These are phyloP conservation scores for Sanghuangporus sanghuang DNA, from an alignment of 1,284 basidiomycete species.

Conservation along the genomic window DNA sequence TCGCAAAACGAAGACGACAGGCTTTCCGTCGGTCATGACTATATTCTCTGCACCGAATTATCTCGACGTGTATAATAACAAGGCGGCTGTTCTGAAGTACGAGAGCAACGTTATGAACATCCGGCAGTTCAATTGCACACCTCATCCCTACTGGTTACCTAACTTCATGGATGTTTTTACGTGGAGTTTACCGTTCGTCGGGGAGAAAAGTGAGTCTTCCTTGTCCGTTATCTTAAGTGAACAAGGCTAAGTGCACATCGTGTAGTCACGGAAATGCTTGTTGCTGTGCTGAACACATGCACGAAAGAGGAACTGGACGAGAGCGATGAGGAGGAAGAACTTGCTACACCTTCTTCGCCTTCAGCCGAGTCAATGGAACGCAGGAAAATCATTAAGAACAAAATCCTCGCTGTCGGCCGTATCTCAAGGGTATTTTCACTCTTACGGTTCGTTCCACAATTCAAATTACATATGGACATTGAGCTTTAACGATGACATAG, in stretches of 20 bases:
- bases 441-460: slow-evolving; percentile 61
- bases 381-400: slow-evolving; percentile 89
- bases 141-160: slow-evolving; percentile 92
- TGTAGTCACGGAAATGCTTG: slow-evolving; percentile 91
- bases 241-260: background rate
- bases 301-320: slow-evolving; percentile 94
- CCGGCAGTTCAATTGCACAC: slow-evolving; percentile 92
- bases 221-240: background rate
- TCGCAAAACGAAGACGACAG: slow-evolving; percentile 92
- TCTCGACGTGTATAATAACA: slow-evolving; percentile 95
- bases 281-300: slow-evolving; percentile 91
- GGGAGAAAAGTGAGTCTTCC: slow-evolving; percentile 79
- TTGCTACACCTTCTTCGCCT: slow-evolving; percentile 32
- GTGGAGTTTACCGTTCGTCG: slow-evolving; percentile 87
- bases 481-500: slow-evolving; percentile 34
- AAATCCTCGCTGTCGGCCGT: slow-evolving; percentile 96
- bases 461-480: background rate
- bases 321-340: slow-evolving; percentile 61
- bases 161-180: slow-evolving; percentile 96
- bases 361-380: slow-evolving; percentile 55
- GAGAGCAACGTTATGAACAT: slow-evolving; percentile 97
- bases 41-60: slow-evolving; percentile 96
- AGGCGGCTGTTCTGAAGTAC: slow-evolving; percentile 94
- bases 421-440: slow-evolving; percentile 96
- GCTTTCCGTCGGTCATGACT: slow-evolving; percentile 92